Conservation (phyloP, 2,329 filamentous ascomycete species). For the Zasmidium cellare region DNA sequence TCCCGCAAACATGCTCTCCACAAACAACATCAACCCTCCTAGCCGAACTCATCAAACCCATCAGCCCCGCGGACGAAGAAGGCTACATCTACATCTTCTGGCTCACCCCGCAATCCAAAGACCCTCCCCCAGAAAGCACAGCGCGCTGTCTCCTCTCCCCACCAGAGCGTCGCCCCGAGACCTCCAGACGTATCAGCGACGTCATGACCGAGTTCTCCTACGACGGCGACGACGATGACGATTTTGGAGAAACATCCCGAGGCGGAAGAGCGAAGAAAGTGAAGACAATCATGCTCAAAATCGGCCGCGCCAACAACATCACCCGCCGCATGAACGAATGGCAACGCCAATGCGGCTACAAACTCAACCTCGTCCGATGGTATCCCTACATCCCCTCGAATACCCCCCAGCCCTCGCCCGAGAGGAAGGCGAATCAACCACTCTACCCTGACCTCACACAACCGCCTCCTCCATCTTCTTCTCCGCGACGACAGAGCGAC, state of each 20-base stretch:
- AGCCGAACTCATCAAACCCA: conserved; percentile 72
- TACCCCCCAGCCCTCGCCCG: conserved; percentile 26
- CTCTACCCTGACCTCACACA: conserved; percentile 33
- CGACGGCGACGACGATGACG: conserved; percentile 10
- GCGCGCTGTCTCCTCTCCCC: conserved; percentile 33
- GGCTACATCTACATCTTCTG: conserved; percentile 99
- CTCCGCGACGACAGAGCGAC: conserved; percentile 21
- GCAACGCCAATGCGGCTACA: conserved; percentile 88
- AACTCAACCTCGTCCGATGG: conserved; percentile 82
- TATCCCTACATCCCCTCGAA: conserved; percentile 70
- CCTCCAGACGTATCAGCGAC: conserved; percentile 31
- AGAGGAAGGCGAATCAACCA: conserved; percentile 6
- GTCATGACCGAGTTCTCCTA: conserved; percentile 37
- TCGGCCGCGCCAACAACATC: conserved; percentile 74
- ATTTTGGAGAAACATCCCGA: background rate
- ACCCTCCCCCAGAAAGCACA: conserved; percentile 50
- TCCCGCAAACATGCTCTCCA: conserved; percentile 67
- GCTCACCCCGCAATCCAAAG: conserved; percentile 68
- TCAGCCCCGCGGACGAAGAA: conserved; percentile 72
- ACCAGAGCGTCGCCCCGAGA: conserved; percentile 13
- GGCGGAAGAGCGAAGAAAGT: conserved; percentile 12
- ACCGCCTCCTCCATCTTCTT: conserved; percentile 13
- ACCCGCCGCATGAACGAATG: conserved; percentile 90
- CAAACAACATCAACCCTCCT: conserved; percentile 70
- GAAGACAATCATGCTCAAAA: conserved; percentile 67